Conservation (phyloP, 1,284 basidiomycete species). For the Salmacisia buchloeana region DNA sequence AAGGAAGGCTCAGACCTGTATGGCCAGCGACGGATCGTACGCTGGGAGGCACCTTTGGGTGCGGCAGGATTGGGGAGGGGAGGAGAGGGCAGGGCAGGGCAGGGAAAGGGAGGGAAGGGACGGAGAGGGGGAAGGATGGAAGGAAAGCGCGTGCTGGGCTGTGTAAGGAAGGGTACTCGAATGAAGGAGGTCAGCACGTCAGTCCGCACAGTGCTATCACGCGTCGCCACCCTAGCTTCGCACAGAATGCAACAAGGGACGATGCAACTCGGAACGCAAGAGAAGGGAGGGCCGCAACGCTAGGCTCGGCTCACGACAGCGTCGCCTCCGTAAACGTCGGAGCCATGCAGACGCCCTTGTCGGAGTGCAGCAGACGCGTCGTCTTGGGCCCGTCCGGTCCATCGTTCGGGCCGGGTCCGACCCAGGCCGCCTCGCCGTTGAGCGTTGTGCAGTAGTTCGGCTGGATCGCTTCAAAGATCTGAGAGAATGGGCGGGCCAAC, state of each 20-base stretch:
- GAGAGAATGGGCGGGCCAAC: no score
- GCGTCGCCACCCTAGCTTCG: no score
- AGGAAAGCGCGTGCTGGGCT: no score
- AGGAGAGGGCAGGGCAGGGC: not conserved
- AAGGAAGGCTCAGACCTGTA: no score
- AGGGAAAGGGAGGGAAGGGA: not conserved
- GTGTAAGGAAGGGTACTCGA: no score
- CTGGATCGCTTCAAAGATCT: slow-evolving; percentile 50
- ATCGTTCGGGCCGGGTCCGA: slow-evolving; percentile 35
- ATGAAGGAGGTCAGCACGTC: no score
- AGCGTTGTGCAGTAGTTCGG: slow-evolving; percentile 42
- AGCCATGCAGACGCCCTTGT: slow-evolving; percentile 34
- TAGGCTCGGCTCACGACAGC: slow-evolving; percentile 35
- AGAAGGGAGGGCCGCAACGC: no score
- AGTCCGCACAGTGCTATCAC: no score
- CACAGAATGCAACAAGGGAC: no score
- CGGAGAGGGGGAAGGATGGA: not conserved
- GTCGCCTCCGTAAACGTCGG: slow-evolving; percentile 41
- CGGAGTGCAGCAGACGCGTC: slow-evolving; percentile 36
- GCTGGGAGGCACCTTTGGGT: not conserved
- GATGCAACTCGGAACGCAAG: no score
- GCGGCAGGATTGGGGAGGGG: not conserved
- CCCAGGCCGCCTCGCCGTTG: slow-evolving; percentile 39
- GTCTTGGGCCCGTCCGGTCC: slow-evolving; percentile 43
- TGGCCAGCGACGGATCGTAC: not conserved